Percentiles rank a stretch among this genome's conserved stretches.
These are phyloP conservation scores for Sarocladium strictum DNA, from an alignment of 2,329 filamentous ascomycete genomes.

Conservation along the genomic window DNA sequence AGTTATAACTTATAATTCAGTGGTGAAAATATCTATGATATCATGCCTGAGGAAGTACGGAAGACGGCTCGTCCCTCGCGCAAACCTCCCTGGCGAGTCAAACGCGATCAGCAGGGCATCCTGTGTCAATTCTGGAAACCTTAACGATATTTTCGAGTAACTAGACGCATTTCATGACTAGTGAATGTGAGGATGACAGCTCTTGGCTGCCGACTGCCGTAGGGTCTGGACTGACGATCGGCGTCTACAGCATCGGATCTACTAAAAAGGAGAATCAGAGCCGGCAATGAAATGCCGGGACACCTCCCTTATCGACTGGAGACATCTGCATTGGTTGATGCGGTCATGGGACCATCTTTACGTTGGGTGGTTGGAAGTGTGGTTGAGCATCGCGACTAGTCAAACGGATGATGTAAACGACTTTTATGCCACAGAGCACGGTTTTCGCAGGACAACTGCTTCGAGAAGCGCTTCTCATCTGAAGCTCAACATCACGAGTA, in stretches of 20 bases:
- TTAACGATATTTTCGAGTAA: neutral
- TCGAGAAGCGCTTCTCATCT: too few relatives aligned
- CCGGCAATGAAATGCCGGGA: slow-evolving; percentile 6
- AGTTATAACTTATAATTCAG: neutral
- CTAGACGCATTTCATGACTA: neutral
- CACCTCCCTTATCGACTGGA: neutral
- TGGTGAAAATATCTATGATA: neutral
- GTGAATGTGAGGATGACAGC: neutral
- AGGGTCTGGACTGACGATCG: neutral
- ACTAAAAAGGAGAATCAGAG: neutral
- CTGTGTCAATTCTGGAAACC: neutral
- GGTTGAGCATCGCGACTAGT: neutral
- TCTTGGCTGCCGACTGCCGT: slow-evolving; percentile 3
- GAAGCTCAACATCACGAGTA: too few relatives aligned
- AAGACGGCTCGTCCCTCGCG: neutral
- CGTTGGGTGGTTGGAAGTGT: neutral
- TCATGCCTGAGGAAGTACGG: neutral
- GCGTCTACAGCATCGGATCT: neutral
- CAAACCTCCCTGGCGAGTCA: neutral
- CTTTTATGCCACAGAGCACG: too few relatives aligned
- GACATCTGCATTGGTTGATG: neutral
- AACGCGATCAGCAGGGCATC: neutral
- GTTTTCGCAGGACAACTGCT: too few relatives aligned
- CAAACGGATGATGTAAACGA: slow-evolving; percentile 2
- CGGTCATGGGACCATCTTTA: neutral